phyloP scores from a whole-genome alignment of 2,329 filamentous ascomycete species.

The Colletotrichum phormii region DNA sequence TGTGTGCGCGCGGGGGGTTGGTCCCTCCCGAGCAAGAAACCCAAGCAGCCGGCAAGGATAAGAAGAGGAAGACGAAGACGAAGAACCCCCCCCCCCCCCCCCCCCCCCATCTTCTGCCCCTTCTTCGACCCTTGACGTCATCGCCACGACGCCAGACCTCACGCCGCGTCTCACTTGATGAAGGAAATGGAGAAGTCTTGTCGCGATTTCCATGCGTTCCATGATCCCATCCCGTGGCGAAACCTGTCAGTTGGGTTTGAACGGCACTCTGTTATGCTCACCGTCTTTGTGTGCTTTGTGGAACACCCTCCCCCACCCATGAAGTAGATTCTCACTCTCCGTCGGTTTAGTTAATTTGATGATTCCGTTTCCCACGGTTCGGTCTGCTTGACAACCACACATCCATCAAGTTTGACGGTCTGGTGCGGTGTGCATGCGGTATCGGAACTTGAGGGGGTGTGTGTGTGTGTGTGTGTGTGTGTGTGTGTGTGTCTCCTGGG shows the following conservation, averaged over 20 bases:
- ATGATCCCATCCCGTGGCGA: neutral
- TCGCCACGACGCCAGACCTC: neutral
- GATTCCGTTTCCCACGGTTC: neutral
- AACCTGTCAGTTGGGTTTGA: neutral
- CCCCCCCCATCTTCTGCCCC: neutral
- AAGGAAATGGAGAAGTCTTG: neutral
- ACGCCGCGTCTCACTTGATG: neutral
- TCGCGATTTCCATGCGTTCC: neutral
- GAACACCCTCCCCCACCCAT: neutral
- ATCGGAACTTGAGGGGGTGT: no score
- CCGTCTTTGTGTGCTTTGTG: neutral
- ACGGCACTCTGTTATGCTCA: neutral
- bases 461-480: no score
- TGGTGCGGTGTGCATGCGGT: neutral
- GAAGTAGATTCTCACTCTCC: neutral
- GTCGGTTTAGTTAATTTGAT: neutral
- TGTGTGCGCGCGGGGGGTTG: neutral
- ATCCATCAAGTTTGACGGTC: neutral
- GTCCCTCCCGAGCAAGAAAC: neutral
- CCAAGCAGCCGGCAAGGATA: neutral
- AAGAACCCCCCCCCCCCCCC: neutral
- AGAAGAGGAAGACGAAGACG: neutral
- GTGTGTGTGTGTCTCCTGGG: no score
- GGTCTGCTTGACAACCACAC: neutral
- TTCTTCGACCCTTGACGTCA: slow-evolving; percentile 4